Evolutionary conservation across 2,329 filamentous ascomycete species (phyloP).

Genomic region (Periglandula ipomoeae): DNA sequence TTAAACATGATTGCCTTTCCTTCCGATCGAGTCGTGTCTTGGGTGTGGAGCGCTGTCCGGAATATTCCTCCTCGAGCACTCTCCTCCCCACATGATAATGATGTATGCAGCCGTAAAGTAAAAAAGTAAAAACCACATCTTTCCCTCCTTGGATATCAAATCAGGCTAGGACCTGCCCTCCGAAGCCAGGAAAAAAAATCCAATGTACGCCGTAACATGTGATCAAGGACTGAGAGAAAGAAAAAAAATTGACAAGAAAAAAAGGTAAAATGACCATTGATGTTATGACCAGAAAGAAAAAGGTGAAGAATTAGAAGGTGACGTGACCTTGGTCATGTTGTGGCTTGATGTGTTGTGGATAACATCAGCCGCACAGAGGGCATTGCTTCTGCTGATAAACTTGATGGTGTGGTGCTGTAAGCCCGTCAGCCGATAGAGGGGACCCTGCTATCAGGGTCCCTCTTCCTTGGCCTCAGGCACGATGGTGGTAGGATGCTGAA

Average conservation of each 20-base stretch:
- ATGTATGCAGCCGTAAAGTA: conserved; percentile 5
- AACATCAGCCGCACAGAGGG: not conserved
- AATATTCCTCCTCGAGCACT: not conserved
- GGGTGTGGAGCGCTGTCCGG: not conserved
- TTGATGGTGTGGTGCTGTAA: not conserved
- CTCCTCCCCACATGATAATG: not conserved
- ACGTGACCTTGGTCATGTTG: not conserved
- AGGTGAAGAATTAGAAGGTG: not conserved
- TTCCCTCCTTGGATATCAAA: conserved; percentile 8
- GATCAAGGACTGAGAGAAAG: not conserved
- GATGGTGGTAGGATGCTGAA: not conserved
- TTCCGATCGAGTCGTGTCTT: not conserved
- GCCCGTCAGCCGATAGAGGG: not conserved
- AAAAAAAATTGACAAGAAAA: not conserved
- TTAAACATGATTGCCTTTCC: not conserved
- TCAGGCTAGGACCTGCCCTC: conserved; percentile 1
- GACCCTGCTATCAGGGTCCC: not conserved
- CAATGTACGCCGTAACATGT: conserved; percentile 6
- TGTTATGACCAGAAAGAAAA: not conserved
- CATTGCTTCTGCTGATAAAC: not conserved
- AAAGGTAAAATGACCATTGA: not conserved
- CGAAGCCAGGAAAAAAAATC: not conserved
- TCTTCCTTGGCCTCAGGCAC: not conserved
- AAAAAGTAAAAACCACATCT: not conserved
- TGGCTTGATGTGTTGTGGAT: not conserved